Conservation (phyloP, 257 asterid species). For the Nemophila menziesii region DNA sequence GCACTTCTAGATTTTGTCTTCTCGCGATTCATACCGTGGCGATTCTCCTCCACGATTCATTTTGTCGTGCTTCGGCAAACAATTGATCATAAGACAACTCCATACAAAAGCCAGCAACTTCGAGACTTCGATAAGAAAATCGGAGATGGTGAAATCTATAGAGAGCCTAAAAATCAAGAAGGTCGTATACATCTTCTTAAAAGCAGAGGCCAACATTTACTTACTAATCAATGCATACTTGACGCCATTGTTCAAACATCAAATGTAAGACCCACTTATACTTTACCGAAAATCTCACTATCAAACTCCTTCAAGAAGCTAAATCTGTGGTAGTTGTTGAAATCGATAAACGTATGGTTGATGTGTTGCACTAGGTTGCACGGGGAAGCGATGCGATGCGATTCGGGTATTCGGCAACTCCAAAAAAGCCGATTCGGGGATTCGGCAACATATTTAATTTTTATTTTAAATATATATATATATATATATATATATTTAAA, state of each 20-base stretch:
- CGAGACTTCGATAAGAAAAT: slow-evolving; percentile 22
- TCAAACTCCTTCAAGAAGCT: slow-evolving; percentile 73
- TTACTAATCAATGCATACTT: slow-evolving; percentile 57
- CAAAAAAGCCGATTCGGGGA: too few relatives aligned
- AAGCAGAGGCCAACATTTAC: slow-evolving; percentile 89
- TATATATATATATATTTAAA: too few relatives aligned
- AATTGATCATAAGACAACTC: slow-evolving; percentile 16
- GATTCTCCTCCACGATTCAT: too few relatives aligned
- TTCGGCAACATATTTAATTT: too few relatives aligned
- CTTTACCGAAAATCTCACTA: slow-evolving; percentile 86
- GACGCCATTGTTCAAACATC: slow-evolving; percentile 59
- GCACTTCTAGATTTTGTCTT: too few relatives aligned
- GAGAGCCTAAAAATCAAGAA: slow-evolving; percentile 14
- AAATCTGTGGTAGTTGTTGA: slow-evolving; percentile 62
- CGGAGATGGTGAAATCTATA: slow-evolving; percentile 13
- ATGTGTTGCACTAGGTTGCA: too few relatives aligned
- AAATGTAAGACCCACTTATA: slow-evolving; percentile 49
- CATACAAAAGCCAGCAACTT: slow-evolving; percentile 26
- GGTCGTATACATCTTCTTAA: slow-evolving; percentile 37
- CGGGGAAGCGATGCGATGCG: too few relatives aligned
- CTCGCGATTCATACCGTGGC: too few relatives aligned
- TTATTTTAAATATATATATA: too few relatives aligned
- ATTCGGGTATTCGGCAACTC: too few relatives aligned
- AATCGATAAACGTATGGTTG: slow-evolving; percentile 77
- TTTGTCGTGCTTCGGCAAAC: background rate